phyloP scores from a whole-genome alignment of 768 basidiomycete species.

The Sutorius australiensis region DNA sequence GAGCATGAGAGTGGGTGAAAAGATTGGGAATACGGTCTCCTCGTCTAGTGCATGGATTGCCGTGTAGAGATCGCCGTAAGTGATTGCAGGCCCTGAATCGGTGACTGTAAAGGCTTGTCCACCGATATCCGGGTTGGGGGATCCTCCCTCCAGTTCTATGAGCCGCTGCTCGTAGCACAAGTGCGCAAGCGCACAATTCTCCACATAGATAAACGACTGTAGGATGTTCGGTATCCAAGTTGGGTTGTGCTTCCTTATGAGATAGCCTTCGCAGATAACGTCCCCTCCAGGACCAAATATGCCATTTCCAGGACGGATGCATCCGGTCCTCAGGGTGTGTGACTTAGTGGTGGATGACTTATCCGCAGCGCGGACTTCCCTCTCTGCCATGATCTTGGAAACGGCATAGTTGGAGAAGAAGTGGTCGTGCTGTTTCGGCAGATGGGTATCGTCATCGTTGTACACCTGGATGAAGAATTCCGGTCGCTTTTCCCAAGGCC shows the following conservation, averaged over 20 bases:
- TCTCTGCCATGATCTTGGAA: constrained; percentile 60
- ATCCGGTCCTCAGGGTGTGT: constrained; percentile 57
- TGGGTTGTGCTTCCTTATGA: constrained; percentile 55
- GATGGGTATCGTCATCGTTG: constrained; percentile 52
- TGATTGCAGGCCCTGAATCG: constrained; percentile 61
- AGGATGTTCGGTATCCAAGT: constrained; percentile 58
- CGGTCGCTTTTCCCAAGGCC: constrained; percentile 71
- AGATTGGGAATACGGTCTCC: constrained; percentile 48
- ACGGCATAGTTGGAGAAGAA: constrained; percentile 80
- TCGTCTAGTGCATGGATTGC: constrained; percentile 55
- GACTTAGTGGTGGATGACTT: constrained; percentile 28
- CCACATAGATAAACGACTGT: constrained; percentile 69
- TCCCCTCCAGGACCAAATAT: constrained; percentile 76
- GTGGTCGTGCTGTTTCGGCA: constrained; percentile 53
- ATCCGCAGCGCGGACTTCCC: constrained; percentile 41
- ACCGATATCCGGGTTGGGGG: constrained; percentile 58
- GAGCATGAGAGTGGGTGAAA: constrained; percentile 66
- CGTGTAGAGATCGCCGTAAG: constrained; percentile 60
- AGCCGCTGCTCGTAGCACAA: constrained; percentile 71
- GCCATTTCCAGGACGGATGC: constrained; percentile 75
- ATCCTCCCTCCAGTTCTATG: constrained; percentile 45
- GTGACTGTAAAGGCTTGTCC: constrained; percentile 66
- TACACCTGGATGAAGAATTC: constrained; percentile 57
- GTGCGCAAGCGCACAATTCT: constrained; percentile 72
- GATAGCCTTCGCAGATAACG: constrained; percentile 60